Conservation (phyloP, 805 yeast species). For the Yamadazyma sp. region DNA sequence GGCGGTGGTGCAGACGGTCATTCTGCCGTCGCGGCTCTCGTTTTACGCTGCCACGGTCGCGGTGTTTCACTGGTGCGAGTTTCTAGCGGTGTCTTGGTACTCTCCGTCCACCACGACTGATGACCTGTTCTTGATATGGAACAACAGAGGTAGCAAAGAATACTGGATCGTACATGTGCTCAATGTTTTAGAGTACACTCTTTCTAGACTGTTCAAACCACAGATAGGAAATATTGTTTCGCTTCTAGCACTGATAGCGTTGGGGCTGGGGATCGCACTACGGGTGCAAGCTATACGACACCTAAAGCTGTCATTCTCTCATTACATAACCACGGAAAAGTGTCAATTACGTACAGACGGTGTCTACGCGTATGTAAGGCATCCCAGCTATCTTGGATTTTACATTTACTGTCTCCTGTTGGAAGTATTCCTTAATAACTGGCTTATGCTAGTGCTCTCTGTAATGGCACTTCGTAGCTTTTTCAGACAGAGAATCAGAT, state of each 20-base stretch:
- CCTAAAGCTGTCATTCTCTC: constrained; percentile 38
- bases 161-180: constrained; percentile 30
- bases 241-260: constrained; percentile 18
- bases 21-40: constrained; percentile 2
- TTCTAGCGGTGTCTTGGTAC: constrained; percentile 23
- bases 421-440: constrained; percentile 28
- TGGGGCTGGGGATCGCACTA: constrained; percentile 24
- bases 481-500: constrained; percentile 29
- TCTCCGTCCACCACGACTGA: constrained; percentile 26
- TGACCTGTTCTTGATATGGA: constrained; percentile 34
- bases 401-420: constrained; percentile 32
- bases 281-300: constrained; percentile 31
- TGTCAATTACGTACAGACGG: constrained; percentile 31
- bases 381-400: constrained; percentile 43
- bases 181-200: constrained; percentile 12
- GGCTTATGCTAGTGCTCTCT: constrained; percentile 18
- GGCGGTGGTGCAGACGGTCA: neutral
- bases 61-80: constrained; percentile 24
- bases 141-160: constrained; percentile 33
- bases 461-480: constrained; percentile 23
- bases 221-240: neutral
- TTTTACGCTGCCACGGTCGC: neutral
- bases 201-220: neutral
- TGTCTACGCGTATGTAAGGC: constrained; percentile 29
- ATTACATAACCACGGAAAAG: constrained; percentile 25